Evolutionary conservation across 208 protist genomes (phyloP).

Genomic region (Leishmania lainsoni): DNA sequence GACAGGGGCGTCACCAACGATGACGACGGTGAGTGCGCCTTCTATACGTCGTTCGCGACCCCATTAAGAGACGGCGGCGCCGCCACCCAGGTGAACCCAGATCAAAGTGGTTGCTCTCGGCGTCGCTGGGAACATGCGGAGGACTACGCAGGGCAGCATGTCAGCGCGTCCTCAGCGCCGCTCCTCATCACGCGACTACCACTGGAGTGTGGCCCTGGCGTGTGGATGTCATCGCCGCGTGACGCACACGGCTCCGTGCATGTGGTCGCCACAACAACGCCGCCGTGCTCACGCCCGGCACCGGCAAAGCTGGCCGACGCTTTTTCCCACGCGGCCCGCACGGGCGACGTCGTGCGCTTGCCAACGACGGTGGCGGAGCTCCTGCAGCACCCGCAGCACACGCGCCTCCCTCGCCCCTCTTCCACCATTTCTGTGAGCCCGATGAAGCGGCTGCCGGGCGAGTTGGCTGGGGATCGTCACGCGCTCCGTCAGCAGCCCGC

Average conservation of each 20-base stretch:
- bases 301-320: slow-evolving; percentile 15
- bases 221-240: slow-evolving; percentile 46
- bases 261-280: slow-evolving; percentile 16
- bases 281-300: not conserved
- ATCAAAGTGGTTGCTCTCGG: slow-evolving; percentile 16
- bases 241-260: not conserved
- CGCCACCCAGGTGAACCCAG: not conserved
- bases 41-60: not conserved
- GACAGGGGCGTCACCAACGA: not conserved
- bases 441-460: not conserved
- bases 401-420: slow-evolving; percentile 5
- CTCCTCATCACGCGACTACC: slow-evolving; percentile 59
- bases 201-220: slow-evolving; percentile 64
- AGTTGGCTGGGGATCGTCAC: not conserved
- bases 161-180: slow-evolving; percentile 10
- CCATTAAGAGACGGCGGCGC: not conserved
- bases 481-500: not conserved
- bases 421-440: not conserved
- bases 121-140: slow-evolving; percentile 8
- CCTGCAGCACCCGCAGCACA: slow-evolving; percentile 33
- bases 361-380: slow-evolving; percentile 29
- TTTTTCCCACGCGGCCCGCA: slow-evolving; percentile 10
- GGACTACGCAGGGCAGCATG: not conserved
- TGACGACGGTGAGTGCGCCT: not conserved
- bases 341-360: slow-evolving; percentile 32